Evolutionary conservation across 495 filamentous ascomycete genomes (phyloP).

Genomic region (Penicillium turbatum): DNA sequence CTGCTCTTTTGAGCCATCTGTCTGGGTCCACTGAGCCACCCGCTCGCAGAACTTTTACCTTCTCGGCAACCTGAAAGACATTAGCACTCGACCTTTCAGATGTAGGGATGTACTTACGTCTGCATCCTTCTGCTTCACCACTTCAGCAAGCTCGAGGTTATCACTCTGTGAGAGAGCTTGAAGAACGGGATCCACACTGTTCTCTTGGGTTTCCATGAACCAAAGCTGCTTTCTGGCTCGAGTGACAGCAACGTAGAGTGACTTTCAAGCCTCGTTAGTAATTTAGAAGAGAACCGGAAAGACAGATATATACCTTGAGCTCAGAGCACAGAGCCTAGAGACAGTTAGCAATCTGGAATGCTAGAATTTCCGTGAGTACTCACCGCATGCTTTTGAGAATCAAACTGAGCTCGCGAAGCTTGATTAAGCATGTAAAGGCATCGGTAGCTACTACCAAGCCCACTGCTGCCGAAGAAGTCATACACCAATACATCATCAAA

Average conservation of each 20-base stretch:
- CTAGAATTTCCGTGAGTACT: neutral
- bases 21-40: constrained; percentile 14
- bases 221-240: constrained; percentile 24
- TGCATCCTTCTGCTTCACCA: constrained; percentile 14
- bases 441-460: constrained; percentile 15
- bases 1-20: constrained; percentile 15
- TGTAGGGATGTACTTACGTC: neutral
- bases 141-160: constrained; percentile 3
- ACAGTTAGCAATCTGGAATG: neutral
- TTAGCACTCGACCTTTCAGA: neutral
- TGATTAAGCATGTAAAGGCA: constrained; percentile 9
- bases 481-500: constrained; percentile 41
- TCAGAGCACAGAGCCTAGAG: constrained; percentile 21
- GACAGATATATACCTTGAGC: constrained; percentile 14
- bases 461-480: constrained; percentile 30
- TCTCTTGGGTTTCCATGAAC: constrained; percentile 21
- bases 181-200: constrained; percentile 8
- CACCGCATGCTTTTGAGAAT: constrained; percentile 16
- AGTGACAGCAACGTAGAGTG: constrained; percentile 30
- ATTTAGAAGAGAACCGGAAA: too few species aligned
- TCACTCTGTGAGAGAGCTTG: constrained; percentile 6
- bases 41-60: constrained; percentile 10
- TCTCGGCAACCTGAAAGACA: constrained; percentile 4
- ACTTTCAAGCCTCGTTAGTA: constrained; percentile 7
- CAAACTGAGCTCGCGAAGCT: constrained; percentile 9